These are phyloP conservation scores for Diaporthe australafricana DNA, from an alignment of 2,329 filamentous ascomycete species.

Conservation along the genomic window DNA sequence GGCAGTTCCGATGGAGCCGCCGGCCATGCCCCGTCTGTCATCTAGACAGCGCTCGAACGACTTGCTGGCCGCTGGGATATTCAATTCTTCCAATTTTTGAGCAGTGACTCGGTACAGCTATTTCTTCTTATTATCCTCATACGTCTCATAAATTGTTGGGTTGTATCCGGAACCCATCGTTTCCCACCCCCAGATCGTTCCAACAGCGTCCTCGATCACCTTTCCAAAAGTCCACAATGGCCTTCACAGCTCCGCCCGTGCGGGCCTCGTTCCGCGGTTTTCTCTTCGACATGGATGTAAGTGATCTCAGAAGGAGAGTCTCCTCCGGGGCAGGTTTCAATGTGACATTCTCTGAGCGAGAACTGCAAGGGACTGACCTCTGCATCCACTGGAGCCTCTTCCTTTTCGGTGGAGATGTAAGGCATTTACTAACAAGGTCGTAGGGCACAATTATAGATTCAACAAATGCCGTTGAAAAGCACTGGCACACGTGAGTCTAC, in stretches of 20 bases:
- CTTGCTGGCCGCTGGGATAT: background rate
- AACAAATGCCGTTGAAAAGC: constrained; percentile 79
- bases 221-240: constrained; percentile 27
- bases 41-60: background rate
- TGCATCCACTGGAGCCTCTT: too few relatives aligned
- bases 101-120: background rate
- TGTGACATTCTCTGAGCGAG: background rate
- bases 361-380: background rate
- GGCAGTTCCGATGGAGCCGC: constrained; percentile 31
- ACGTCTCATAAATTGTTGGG: background rate
- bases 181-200: background rate
- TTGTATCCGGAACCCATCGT: background rate
- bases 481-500: constrained; percentile 74
- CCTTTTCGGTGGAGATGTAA: background rate
- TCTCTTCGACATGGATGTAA: constrained; percentile 77
- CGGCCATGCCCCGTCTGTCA: constrained; percentile 15
- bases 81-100: constrained; percentile 10
- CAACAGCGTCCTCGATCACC: background rate
- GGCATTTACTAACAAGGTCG: background rate
- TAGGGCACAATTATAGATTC: constrained; percentile 83
- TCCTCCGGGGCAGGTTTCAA: background rate
- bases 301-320: background rate
- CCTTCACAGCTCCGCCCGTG: constrained; percentile 57
- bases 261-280: constrained; percentile 65
- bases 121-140: background rate